Percentiles rank a stretch among this genome's conserved stretches.
Evolutionary conservation across 129 eudicot genomes (phyloP).

Genomic region (Artemisia tridentata): DNA sequence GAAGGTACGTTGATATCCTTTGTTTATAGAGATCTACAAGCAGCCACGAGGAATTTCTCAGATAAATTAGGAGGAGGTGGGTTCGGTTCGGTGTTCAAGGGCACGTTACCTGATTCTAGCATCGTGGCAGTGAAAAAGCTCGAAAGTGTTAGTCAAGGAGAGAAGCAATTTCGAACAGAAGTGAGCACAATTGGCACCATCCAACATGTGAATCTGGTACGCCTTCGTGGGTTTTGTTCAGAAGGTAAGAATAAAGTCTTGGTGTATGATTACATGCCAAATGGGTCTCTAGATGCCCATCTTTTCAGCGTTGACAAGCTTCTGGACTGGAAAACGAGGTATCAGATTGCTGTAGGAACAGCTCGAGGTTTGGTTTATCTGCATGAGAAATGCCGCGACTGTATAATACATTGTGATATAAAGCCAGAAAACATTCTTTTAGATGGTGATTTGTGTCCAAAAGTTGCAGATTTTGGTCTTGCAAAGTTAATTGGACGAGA

Average conservation of each 20-base stretch:
- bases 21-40: conserved; percentile 48
- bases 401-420: conserved; percentile 76
- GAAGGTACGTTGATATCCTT: conserved; percentile 54
- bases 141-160: conserved; percentile 58
- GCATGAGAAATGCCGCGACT: conserved; percentile 65
- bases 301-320: conserved; percentile 36
- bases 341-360: conserved; percentile 54
- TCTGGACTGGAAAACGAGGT: conserved; percentile 58
- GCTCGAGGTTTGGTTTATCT: conserved; percentile 67
- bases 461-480: conserved; percentile 69
- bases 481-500: conserved; percentile 84
- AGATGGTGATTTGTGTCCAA: conserved; percentile 46
- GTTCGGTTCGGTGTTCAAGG: conserved; percentile 60
- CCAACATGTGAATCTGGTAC: conserved; percentile 67
- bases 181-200: conserved; percentile 69
- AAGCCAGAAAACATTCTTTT: conserved; percentile 75
- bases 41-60: conserved; percentile 50
- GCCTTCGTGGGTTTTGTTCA: conserved; percentile 67
- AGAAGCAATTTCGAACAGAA: conserved; percentile 69
- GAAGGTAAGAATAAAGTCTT: conserved; percentile 43
- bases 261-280: conserved; percentile 63
- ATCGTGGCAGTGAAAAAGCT: conserved; percentile 65
- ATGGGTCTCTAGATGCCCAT: conserved; percentile 56
- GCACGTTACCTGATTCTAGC: conserved; percentile 47
- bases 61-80: conserved; percentile 60